A percentile compares a stretch with the other conserved stretches of the same genome.
These are phyloP conservation scores for Aspergillus ostianus DNA, from an alignment of 495 filamentous ascomycete species.

Conservation along the genomic window DNA sequence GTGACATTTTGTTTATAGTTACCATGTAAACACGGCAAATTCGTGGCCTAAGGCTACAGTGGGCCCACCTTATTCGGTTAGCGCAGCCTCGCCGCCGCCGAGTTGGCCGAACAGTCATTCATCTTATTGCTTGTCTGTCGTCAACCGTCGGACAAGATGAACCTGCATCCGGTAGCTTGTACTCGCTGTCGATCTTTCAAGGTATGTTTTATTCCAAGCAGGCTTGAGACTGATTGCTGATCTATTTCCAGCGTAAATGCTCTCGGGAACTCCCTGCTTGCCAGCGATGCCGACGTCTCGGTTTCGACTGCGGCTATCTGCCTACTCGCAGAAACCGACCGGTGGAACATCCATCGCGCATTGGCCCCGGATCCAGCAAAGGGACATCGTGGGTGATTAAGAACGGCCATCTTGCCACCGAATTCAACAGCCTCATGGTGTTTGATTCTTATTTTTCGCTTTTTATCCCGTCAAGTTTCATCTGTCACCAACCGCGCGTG, in stretches of 20 bases:
- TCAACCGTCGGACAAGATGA: neutral
- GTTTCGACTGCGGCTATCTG: slow-evolving; percentile 5
- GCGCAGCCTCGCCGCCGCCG: too few relatives aligned
- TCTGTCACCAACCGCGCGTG: neutral
- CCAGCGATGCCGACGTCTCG: neutral
- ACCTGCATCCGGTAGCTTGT: neutral
- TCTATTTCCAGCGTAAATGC: slow-evolving; percentile 1
- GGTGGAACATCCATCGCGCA: neutral
- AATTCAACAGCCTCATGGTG: neutral
- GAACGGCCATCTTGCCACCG: neutral
- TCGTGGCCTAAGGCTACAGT: too few relatives aligned
- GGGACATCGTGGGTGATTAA: neutral
- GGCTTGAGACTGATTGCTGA: neutral
- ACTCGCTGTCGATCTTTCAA: neutral
- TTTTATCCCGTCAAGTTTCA: slow-evolving; percentile 7
- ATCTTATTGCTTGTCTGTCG: too few relatives aligned
- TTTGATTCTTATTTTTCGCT: slow-evolving; percentile 4
- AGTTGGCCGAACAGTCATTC: too few relatives aligned
- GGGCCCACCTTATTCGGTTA: too few relatives aligned
- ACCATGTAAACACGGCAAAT: too few relatives aligned
- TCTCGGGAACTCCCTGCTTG: slow-evolving; percentile 1
- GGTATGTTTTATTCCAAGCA: neutral
- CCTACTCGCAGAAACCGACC: neutral
- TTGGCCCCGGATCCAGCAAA: neutral
- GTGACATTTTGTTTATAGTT: too few relatives aligned